phyloP scores from a whole-genome alignment of 1,284 basidiomycete genomes.

The Ganoderma multipileum region DNA sequence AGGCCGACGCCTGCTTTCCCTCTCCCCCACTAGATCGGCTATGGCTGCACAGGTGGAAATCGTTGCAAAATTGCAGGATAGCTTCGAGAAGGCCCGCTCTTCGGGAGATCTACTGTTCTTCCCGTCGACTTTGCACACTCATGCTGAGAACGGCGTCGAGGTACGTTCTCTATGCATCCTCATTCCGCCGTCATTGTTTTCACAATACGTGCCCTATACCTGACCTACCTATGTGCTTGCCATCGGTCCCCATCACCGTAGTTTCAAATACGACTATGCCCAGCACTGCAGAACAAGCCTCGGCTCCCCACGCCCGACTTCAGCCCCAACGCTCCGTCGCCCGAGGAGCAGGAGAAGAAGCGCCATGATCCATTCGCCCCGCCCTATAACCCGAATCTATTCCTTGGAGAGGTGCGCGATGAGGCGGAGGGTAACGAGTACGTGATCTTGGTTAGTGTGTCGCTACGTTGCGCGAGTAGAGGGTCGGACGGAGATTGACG shows the following conservation, averaged over 20 bases:
- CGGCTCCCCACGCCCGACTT: conserved; percentile 55
- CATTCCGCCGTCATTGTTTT: background rate
- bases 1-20: background rate
- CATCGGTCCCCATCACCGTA: conserved; percentile 38
- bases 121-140: conserved; percentile 67
- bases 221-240: background rate
- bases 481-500: conserved; percentile 2
- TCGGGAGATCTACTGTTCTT: conserved; percentile 81
- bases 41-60: conserved; percentile 53
- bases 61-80: conserved; percentile 61
- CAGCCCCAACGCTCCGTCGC: conserved; percentile 37
- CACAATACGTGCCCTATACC: background rate
- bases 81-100: conserved; percentile 67
- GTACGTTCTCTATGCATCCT: conserved; percentile 47
- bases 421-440: conserved; percentile 69
- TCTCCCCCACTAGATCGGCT: conserved; percentile 9
- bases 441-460: conserved; percentile 70
- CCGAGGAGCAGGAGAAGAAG: conserved; percentile 41
- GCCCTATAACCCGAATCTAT: conserved; percentile 78
- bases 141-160: conserved; percentile 67
- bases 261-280: conserved; percentile 86
- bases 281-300: conserved; percentile 81
- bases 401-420: conserved; percentile 75
- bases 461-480: conserved; percentile 3
- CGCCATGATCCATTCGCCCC: conserved; percentile 77